Conservation (phyloP, 169 alveolate species). For the Eimeria necatrix region DNA sequence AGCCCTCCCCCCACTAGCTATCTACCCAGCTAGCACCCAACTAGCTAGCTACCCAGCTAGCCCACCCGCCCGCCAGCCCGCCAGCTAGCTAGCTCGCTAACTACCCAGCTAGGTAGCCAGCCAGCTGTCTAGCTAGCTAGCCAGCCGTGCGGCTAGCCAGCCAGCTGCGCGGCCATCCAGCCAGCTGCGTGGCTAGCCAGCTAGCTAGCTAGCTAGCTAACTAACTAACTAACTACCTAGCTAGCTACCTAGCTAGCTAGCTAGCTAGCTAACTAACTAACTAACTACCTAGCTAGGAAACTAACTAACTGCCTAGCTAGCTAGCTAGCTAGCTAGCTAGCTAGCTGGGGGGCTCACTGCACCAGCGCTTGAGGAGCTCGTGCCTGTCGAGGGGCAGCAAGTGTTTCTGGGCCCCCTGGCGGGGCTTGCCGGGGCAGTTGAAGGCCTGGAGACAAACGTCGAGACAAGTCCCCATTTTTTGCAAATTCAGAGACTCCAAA, state of each 20-base stretch:
- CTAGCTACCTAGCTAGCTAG: not conserved
- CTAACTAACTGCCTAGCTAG: too few species aligned
- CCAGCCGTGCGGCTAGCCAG: too few species aligned
- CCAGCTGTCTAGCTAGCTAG: too few species aligned
- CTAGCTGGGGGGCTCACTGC: slow-evolving; percentile 11
- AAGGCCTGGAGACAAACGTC: not conserved
- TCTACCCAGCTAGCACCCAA: not conserved
- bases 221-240: not conserved
- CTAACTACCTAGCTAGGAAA: not conserved
- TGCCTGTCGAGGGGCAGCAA: not conserved
- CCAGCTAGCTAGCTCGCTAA: too few species aligned
- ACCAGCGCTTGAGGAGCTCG: not conserved
- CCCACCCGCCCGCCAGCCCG: too few species aligned
- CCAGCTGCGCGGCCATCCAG: too few species aligned
- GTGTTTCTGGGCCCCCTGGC: not conserved
- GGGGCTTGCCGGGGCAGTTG: not conserved
- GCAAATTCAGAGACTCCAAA: not conserved
- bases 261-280: not conserved
- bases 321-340: slow-evolving; percentile 29
- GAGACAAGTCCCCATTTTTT: not conserved
- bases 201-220: not conserved
- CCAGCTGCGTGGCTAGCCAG: too few species aligned
- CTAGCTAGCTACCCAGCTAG: too few species aligned
- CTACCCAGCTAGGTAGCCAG: too few species aligned
- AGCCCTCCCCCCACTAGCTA: too few species aligned